Percentiles rank a stretch among this genome's conserved stretches.
These are phyloP conservation scores for Penicillium arizonense DNA, from an alignment of 495 filamentous ascomycete genomes.

Conservation along the genomic window DNA sequence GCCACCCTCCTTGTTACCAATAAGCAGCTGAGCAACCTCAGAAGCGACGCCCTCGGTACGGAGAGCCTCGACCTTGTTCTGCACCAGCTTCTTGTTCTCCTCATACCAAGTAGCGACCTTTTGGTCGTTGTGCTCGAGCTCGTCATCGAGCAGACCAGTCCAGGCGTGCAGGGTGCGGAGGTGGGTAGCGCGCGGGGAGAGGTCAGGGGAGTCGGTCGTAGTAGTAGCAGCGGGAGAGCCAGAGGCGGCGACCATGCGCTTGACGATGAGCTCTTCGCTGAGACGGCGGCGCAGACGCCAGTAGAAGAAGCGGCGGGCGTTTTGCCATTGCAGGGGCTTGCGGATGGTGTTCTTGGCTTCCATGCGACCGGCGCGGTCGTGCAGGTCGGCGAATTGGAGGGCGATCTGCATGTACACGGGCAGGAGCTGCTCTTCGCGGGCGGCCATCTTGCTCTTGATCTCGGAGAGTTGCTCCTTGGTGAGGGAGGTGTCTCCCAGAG, in stretches of 20 bases:
- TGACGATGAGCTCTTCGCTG: conserved; percentile 94
- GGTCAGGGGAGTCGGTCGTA: conserved; percentile 20
- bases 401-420: conserved; percentile 93
- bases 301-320: conserved; percentile 98
- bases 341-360: conserved; percentile 94
- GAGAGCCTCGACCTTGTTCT: conserved; percentile 74
- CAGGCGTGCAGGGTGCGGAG: conserved; percentile 73
- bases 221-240: conserved; percentile 24
- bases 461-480: conserved; percentile 68
- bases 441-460: conserved; percentile 83
- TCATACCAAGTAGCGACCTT: conserved; percentile 96
- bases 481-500: conserved; percentile 64
- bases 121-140: conserved; percentile 72
- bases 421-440: conserved; percentile 82
- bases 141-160: conserved; percentile 62
- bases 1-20: conserved; percentile 71
- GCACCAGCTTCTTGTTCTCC: conserved; percentile 81
- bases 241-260: conserved; percentile 68
- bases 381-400: conserved; percentile 92
- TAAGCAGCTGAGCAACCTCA: conserved; percentile 76
- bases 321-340: conserved; percentile 75
- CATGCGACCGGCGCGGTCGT: conserved; percentile 97
- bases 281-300: conserved; percentile 96
- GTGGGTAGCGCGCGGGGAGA: conserved; percentile 56
- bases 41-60: conserved; percentile 73